phyloP scores from a whole-genome alignment of 1,139 yeast species.

The Debaryomyces nepalensis region DNA sequence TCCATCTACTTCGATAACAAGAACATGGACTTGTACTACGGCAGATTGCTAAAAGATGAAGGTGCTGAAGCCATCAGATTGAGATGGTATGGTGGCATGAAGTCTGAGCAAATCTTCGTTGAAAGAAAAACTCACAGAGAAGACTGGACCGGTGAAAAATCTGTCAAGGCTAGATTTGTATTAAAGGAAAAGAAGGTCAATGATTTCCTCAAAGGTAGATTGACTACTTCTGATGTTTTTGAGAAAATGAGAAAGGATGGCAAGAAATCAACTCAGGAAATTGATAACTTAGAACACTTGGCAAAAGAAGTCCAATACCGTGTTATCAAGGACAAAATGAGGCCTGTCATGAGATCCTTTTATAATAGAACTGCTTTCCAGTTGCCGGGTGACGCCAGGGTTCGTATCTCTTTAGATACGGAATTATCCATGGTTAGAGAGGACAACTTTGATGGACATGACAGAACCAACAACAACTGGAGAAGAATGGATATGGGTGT shows the following conservation, averaged over 20 bases:
- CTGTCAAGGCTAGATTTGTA: conserved; percentile 94
- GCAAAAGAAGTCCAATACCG: conserved; percentile 94
- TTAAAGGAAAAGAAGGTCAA: conserved; percentile 91
- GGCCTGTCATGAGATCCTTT: conserved; percentile 95
- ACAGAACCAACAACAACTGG: conserved; percentile 93
- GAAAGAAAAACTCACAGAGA: conserved; percentile 98
- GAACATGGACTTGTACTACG: conserved; percentile 87
- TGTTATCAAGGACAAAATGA: conserved; percentile 75
- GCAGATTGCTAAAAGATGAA: conserved; percentile 93
- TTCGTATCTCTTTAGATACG: conserved; percentile 95
- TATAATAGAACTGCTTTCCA: conserved; percentile 98
- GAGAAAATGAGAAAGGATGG: conserved; percentile 93
- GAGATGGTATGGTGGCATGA: conserved; percentile 99
- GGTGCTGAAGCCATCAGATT: conserved; percentile 98
- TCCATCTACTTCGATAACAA: conserved; percentile 93
- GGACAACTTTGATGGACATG: conserved; percentile 91
- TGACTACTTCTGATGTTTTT: conserved; percentile 86
- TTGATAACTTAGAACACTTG: conserved; percentile 87
- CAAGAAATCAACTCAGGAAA: conserved; percentile 82
- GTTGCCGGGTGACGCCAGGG: conserved; percentile 98
- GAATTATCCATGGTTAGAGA: conserved; percentile 96
- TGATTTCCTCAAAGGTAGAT: conserved; percentile 78
- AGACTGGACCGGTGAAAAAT: conserved; percentile 99
- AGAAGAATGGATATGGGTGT: conserved; percentile 98
- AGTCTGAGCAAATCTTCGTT: conserved; percentile 86